Evolutionary conservation across 2,329 filamentous ascomycete genomes (phyloP), one percentile per base, ranked within the genome.

Genomic region (Aspergillus melleus): DNA sequence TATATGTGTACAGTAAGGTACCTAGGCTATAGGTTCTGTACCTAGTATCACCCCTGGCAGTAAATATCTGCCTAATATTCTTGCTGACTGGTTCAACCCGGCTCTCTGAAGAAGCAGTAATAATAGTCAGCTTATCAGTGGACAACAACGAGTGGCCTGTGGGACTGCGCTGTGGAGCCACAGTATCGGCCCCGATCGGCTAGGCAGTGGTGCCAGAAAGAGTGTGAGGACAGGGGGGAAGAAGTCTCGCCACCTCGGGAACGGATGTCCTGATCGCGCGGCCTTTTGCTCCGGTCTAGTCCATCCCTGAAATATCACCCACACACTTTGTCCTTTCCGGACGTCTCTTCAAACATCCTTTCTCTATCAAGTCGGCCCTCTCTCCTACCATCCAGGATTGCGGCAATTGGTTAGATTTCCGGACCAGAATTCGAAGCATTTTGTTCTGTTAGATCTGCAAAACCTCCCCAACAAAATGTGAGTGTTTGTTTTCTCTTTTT

Each of bases 161-260:
- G 49, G 24, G 22, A 24, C 29, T 14, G 24, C 24, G 24, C 24
- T 16, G 36, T 32, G 50, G 46, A 54, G 52, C 30, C 46, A 30
- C 24, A 49, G 19, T 29, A 65, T 67, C 66, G 65, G 66, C 64
- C 65, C 61, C 59, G 67, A 67, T 72, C 72, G 70, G 72, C 69
- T 71, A 64, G 65, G 60, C 59, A 67, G 71, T 73, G 71, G 71
- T 69, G 68, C 70, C 68, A 73, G 63, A 60, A 57, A 61, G 52
- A 47, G 55, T 59, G 55, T 59, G 58, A 60, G 60, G 47, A 61
- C 57, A 64, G 58, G 54, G 68, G 68, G 69, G 42, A 57, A 58
- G 63, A 60, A 57, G 65, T 73, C 72, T 72, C 72, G 72, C 72
- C 72, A 74, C 72, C 68, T 69, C 71, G 71, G 71, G 67, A 71